Conservation (phyloP, 164 flowering plant species). For the Piper longum region DNA sequence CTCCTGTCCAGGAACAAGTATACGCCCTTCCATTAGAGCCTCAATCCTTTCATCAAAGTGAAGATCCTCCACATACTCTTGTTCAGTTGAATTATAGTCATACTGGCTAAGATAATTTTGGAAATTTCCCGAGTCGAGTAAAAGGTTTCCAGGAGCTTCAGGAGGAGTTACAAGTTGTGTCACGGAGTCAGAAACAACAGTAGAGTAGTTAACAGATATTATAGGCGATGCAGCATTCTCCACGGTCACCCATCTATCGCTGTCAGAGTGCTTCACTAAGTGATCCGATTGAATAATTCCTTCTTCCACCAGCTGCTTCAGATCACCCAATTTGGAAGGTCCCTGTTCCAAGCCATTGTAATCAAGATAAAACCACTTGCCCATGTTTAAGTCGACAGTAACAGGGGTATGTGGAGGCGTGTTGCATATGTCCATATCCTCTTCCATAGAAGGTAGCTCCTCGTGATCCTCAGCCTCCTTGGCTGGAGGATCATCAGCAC, state of each 20-base stretch:
- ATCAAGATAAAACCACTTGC: constrained; percentile 91
- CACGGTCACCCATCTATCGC: constrained; percentile 87
- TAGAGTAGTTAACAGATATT: constrained; percentile 36
- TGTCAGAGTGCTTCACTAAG: constrained; percentile 67
- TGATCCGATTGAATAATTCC: constrained; percentile 77
- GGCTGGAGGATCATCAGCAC: constrained; percentile 25
- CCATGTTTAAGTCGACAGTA: constrained; percentile 30
- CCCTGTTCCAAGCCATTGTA: constrained; percentile 73
- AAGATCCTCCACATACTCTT: constrained; percentile 34
- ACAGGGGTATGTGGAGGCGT: constrained; percentile 80
- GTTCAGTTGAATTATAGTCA: constrained; percentile 13
- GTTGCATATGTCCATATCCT: constrained; percentile 96
- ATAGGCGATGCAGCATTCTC: constrained; percentile 93
- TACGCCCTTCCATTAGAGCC: constrained; percentile 45
- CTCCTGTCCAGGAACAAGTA: constrained; percentile 62
- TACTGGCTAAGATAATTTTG: constrained; percentile 13
- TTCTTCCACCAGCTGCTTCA: constrained; percentile 61
- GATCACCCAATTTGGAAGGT: constrained; percentile 67
- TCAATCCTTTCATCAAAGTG: constrained; percentile 74
- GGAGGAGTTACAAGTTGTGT: constrained; percentile 81
- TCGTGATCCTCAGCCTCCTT: constrained; percentile 42
- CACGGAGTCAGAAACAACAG: constrained; percentile 55
- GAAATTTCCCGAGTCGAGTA: constrained; percentile 50
- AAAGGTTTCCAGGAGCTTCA: constrained; percentile 86
- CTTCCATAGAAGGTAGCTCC: constrained; percentile 87